Conservation (phyloP, 2,329 filamentous ascomycete species). For the Clonostachys rosea region DNA sequence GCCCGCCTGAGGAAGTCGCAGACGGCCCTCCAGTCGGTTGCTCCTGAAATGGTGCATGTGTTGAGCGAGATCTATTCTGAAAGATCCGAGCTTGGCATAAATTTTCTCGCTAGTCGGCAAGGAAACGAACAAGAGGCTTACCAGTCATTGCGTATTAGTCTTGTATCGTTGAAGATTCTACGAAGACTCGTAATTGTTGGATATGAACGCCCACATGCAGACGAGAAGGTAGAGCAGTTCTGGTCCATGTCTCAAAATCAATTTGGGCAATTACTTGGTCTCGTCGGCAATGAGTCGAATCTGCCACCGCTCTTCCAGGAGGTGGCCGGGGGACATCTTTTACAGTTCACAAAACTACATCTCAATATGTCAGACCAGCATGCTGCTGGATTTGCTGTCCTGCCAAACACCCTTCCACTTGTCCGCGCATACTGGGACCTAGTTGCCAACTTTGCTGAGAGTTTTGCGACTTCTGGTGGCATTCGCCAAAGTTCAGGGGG, state of each 20-base stretch:
- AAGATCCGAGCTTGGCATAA: constrained; percentile 66
- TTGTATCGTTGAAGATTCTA: constrained; percentile 74
- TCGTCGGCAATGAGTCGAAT: constrained; percentile 42
- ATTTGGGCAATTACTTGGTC: constrained; percentile 69
- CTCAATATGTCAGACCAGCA: constrained; percentile 78
- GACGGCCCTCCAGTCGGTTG: constrained; percentile 69
- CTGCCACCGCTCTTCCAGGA: constrained; percentile 41
- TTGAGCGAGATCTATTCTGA: constrained; percentile 74
- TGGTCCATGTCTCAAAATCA: constrained; percentile 78
- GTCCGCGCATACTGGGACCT: constrained; percentile 83
- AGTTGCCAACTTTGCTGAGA: constrained; percentile 70
- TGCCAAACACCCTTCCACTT: constrained; percentile 75
- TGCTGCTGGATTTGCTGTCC: constrained; percentile 74
- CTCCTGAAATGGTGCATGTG: constrained; percentile 80
- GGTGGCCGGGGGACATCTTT: constrained; percentile 75
- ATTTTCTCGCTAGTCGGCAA: constrained; percentile 50
- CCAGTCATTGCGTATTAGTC: constrained; percentile 68
- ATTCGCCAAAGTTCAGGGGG: constrained; percentile 39
- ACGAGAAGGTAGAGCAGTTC: constrained; percentile 69
- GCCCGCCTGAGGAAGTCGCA: constrained; percentile 72
- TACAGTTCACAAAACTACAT: constrained; percentile 91
- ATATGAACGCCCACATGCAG: constrained; percentile 79
- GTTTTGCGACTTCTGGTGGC: constrained; percentile 59
- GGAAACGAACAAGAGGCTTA: constrained; percentile 55
- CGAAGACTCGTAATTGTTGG: constrained; percentile 75